Evolutionary conservation across 2,329 filamentous ascomycete species (phyloP), one percentile per base, ranked within the genome.

Genomic region (Neocatenulostroma microsporum): DNA sequence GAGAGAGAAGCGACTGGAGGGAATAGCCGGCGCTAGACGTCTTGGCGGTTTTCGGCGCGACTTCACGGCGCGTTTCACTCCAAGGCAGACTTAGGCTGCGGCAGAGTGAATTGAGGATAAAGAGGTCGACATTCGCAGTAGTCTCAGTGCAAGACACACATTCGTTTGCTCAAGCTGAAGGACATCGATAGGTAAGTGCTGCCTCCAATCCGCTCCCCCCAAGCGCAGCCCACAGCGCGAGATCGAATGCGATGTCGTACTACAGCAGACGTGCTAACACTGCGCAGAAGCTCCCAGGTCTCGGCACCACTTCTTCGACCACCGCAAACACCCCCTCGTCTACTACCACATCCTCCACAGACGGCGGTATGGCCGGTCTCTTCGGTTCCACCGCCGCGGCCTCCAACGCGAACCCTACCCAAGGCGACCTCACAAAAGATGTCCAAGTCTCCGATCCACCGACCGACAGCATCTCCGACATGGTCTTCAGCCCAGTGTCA

Each of bases 391-490:
- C 62, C 40, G 56, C 69, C 36, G 53, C 76, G 32, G 53, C 74
- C 20, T 55, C 73, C 30, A 54, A 70, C 23, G 56, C 70, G 31
- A 76, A 73, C 51, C 83, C 82, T 49, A 91, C 88, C 2, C 78
- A 89, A 6, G 91, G 91, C 51, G 89, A 98, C 56, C 80, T 94
- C 41, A 87, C 82, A 57, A 83, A 88, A 56, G 91, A 98, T 62
- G 78, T 96, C 37, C 73, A 82, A 36, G 70, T 98, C 38, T 74
- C 68, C 42, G 75, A 80, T 47, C 83, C 84, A 11, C 91, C 91
- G 15, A 80, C 85, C 50, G 91, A 98, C 64, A 84, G 83, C 62
- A 82, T 96, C 55, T 88, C 88, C 23, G 85, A 87, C 57, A 73
- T 98, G 42, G 70, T 78, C 32, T 98, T 95, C 67, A 88, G 82